These are phyloP conservation scores for Dorcoceras hygrometricum DNA, from an alignment of 257 asterid genomes.

Conservation along the genomic window DNA sequence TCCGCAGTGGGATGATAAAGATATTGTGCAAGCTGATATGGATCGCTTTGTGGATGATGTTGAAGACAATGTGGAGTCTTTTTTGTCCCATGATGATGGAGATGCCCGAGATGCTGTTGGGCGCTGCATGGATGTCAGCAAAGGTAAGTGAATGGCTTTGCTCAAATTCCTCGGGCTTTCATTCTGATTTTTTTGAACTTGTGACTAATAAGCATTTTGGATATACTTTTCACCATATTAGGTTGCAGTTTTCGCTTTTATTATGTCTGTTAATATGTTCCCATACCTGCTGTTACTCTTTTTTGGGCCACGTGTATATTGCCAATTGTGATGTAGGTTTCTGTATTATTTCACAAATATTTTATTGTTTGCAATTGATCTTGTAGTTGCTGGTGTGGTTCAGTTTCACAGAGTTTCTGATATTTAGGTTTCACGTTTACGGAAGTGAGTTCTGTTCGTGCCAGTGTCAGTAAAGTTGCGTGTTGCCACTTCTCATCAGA, in stretches of 20 bases:
- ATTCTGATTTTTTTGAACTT: conserved; percentile 12
- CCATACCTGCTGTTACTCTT: not conserved
- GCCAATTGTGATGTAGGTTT: not conserved
- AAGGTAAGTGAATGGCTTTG: conserved; percentile 45
- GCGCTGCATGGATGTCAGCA: conserved; percentile 88
- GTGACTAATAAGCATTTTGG: too few species aligned
- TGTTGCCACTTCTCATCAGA: conserved; percentile 98
- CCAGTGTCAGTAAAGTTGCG: conserved; percentile 72
- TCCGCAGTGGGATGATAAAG: conserved; percentile 97
- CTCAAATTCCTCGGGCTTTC: not conserved
- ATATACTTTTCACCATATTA: not conserved
- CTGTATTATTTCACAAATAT: not conserved
- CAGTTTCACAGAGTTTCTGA: not conserved
- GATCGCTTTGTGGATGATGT: conserved; percentile 97
- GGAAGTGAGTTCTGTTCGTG: conserved; percentile 69
- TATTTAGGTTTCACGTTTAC: conserved; percentile 73
- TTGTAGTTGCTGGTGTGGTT: not conserved
- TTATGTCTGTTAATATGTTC: not conserved
- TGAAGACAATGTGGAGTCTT: conserved; percentile 92
- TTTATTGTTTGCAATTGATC: not conserved
- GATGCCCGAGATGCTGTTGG: conserved; percentile 88
- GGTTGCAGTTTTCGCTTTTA: not conserved
- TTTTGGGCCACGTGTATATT: not conserved
- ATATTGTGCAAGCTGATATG: conserved; percentile 91
- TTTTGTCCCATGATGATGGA: conserved; percentile 86